Percentiles rank a stretch among this genome's conserved stretches.
Conservation (phyloP, 768 basidiomycete genomes). For the Kwoniella mangroviensis region DNA sequence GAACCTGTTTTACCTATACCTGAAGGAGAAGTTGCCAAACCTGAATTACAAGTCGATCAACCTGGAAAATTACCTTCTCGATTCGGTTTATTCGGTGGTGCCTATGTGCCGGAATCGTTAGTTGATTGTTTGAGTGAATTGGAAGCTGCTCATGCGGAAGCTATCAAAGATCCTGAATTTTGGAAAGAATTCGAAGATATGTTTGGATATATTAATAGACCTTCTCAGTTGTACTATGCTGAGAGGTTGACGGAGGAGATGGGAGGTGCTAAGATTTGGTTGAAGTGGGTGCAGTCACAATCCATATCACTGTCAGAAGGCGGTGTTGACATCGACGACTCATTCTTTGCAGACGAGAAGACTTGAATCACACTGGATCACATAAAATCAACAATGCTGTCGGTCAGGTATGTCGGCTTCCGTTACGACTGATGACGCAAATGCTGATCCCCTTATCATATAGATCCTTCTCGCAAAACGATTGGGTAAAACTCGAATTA, state of each 20-base stretch:
- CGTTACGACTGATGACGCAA: neutral
- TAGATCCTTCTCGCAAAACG: conserved; percentile 92
- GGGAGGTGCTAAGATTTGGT: conserved; percentile 94
- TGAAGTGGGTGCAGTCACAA: conserved; percentile 77
- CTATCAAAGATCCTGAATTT: conserved; percentile 85
- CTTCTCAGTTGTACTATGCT: conserved; percentile 87
- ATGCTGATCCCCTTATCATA: neutral
- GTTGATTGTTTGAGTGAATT: conserved; percentile 89
- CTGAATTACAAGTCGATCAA: conserved; percentile 38
- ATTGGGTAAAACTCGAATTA: conserved; percentile 93
- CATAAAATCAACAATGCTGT: conserved; percentile 99
- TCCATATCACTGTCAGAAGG: too few relatives aligned
- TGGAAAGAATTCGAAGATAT: conserved; percentile 87
- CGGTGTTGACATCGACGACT: too few relatives aligned
- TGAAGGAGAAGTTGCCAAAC: conserved; percentile 35
- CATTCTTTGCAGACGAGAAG: conserved; percentile 51
- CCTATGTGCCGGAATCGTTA: conserved; percentile 96
- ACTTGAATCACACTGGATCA: conserved; percentile 89
- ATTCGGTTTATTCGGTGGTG: conserved; percentile 95
- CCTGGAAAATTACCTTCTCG: conserved; percentile 68
- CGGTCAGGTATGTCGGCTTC: conserved; percentile 70
- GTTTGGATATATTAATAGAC: conserved; percentile 93
- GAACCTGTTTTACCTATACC: conserved; percentile 45
- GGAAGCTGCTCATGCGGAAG: conserved; percentile 82
- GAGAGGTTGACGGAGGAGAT: conserved; percentile 86